phyloP scores from a whole-genome alignment of 1,284 basidiomycete genomes.

The Microbotryum intermedium region DNA sequence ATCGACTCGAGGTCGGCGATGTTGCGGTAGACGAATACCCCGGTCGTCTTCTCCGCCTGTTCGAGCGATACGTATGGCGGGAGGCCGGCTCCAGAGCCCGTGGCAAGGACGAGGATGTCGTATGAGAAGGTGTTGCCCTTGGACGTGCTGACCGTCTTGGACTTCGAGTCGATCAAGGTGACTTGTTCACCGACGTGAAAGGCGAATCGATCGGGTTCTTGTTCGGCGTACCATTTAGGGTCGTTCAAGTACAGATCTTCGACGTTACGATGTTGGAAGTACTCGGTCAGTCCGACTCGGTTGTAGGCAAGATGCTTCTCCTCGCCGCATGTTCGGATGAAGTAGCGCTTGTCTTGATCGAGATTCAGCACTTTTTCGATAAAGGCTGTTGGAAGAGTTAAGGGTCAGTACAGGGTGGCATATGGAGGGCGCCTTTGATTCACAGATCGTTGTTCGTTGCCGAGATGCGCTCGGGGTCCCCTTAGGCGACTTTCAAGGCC shows the following conservation, averaged over 20 bases:
- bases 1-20: constrained; percentile 58
- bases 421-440: constrained; percentile 7
- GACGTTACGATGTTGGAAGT: constrained; percentile 56
- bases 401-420: constrained; percentile 27
- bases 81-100: constrained; percentile 60
- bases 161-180: constrained; percentile 42
- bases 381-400: constrained; percentile 46
- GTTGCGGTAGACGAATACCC: constrained; percentile 62
- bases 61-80: constrained; percentile 52
- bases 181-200: constrained; percentile 50
- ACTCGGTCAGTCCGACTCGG: constrained; percentile 55
- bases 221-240: constrained; percentile 53
- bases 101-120: constrained; percentile 47
- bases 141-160: constrained; percentile 47
- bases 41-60: constrained; percentile 39
- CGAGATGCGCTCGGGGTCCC: too few relatives aligned
- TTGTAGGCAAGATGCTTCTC: constrained; percentile 43
- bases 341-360: constrained; percentile 48
- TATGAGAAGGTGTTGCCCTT: constrained; percentile 45
- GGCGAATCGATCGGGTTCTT: constrained; percentile 49
- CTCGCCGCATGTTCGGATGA: constrained; percentile 56
- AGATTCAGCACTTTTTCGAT: constrained; percentile 58
- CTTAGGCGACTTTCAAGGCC: not conserved
- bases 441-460: constrained; percentile 18
- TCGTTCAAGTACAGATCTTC: constrained; percentile 59